Percentiles rank a stretch among this genome's conserved stretches.
phyloP scores from a whole-genome alignment of 2,329 filamentous ascomycete species.

The Penicillium italicum region DNA sequence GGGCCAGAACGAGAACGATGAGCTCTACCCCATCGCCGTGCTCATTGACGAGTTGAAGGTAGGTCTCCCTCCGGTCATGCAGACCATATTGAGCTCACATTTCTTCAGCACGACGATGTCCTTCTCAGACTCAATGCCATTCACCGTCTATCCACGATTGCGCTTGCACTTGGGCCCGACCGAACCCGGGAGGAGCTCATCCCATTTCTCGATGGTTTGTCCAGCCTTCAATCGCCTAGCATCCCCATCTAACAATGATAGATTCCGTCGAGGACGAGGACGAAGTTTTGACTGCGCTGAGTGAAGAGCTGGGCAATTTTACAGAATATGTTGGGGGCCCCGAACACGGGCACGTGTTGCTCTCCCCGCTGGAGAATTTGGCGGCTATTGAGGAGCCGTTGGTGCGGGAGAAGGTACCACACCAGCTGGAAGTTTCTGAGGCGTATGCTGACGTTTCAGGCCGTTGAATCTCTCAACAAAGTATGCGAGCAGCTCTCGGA shows the following conservation, averaged over 20 bases:
- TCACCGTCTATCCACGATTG: constrained; percentile 95
- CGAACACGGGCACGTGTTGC: constrained; percentile 89
- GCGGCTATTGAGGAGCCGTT: constrained; percentile 98
- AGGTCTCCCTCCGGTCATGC: constrained; percentile 12
- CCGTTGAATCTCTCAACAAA: constrained; percentile 98
- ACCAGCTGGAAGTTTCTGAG: neutral
- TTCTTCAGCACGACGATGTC: constrained; percentile 87
- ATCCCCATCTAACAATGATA: constrained; percentile 43
- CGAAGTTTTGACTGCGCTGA: constrained; percentile 93
- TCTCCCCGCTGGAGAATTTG: constrained; percentile 95
- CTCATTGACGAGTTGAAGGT: constrained; percentile 99
- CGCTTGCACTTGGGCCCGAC: constrained; percentile 90
- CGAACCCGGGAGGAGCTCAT: constrained; percentile 97
- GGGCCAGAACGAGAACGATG: constrained; percentile 85
- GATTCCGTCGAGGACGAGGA: constrained; percentile 99
- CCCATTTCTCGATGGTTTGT: constrained; percentile 95
- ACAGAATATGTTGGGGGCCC: constrained; percentile 96
- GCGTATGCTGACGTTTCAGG: constrained; percentile 52
- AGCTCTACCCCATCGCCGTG: constrained; percentile 99
- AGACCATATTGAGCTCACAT: constrained; percentile 20
- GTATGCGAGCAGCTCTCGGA: constrained; percentile 90
- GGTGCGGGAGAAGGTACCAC: constrained; percentile 84
- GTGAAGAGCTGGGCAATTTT: constrained; percentile 93
- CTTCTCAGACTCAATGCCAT: constrained; percentile 97
- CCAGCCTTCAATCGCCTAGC: constrained; percentile 13